These are phyloP conservation scores for Microsporum ferrugineum DNA, from an alignment of 2,329 filamentous ascomycete species.

Conservation along the genomic window DNA sequence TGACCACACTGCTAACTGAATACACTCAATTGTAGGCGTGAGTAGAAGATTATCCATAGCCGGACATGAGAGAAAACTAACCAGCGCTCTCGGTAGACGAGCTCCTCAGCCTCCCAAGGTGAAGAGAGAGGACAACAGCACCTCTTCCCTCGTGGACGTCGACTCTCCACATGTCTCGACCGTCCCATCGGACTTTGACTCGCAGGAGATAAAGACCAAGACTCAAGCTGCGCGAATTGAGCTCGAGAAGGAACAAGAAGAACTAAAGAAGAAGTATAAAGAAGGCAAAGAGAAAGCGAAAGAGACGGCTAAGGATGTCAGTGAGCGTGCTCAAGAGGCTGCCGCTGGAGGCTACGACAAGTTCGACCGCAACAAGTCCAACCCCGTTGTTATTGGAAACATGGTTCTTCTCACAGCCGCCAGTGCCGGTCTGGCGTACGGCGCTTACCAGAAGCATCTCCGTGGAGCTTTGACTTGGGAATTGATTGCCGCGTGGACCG, in stretches of 20 bases:
- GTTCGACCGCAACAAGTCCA: conserved; percentile 32
- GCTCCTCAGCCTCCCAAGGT: conserved; percentile 31
- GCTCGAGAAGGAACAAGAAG: conserved; percentile 25
- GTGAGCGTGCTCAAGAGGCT: conserved; percentile 22
- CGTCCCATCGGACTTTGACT: conserved; percentile 32
- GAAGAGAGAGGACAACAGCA: conserved; percentile 26
- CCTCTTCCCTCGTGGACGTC: conserved; percentile 37
- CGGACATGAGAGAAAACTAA: background rate
- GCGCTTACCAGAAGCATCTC: conserved; percentile 38
- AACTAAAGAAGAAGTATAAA: background rate
- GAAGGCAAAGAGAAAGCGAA: conserved; percentile 9
- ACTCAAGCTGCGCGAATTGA: conserved; percentile 38
- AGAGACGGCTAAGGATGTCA: conserved; percentile 19
- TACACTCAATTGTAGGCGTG: conserved; percentile 24
- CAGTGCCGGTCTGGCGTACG: conserved; percentile 35
- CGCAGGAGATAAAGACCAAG: conserved; percentile 34
- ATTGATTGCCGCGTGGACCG: conserved; percentile 33
- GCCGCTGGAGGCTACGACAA: conserved; percentile 21
- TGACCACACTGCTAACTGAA: conserved; percentile 11
- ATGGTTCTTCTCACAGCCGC: conserved; percentile 33
- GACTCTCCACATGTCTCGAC: conserved; percentile 36
- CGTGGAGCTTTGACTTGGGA: conserved; percentile 38
- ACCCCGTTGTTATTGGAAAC: conserved; percentile 39
- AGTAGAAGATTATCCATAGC: conserved; percentile 16
- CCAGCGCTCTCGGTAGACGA: conserved; percentile 22